Base-by-base conservation (phyloP, 179 eudicot genomes). In the Vitellaria paradoxa region DNA sequence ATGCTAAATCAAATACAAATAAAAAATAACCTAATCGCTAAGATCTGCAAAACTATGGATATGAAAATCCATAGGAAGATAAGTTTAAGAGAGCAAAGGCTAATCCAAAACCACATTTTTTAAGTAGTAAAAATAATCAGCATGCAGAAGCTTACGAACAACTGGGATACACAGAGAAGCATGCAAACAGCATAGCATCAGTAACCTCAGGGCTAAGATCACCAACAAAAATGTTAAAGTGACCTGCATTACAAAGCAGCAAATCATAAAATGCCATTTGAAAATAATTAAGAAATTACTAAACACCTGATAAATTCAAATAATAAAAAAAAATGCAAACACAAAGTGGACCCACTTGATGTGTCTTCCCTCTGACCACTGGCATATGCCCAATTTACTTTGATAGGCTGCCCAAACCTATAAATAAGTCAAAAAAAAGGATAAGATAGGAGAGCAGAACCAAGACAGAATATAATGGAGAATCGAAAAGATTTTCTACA, bases 351-450 rank as follows among this genome's bases (percentile, higher is more conserved):
- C 97, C 77, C 68, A 96, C 99, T 86, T 84, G 97, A 85, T 53
- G 99, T 96, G 81, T 94, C 99, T 82, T 94, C 98, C 84, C 97
- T 88, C 81, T 92, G 97, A 63, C 98, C 93, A 85, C 98, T 91
- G 66, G 97, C 91, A 82, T 94, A 94, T 37, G 99, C 99, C 98
- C 98, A 96, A 77, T 94, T 94, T 73, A 96, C 99, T 88, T 94
- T 94, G 72, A 96, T 94, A 72, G 99, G 99, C 86, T 96, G 99
- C 79, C 98, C 99, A 91, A 96, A 96, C 89, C 99, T 96, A 90
- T 18, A 81, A 24, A 75, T 53, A 71, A 79, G 45, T 42, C 64
- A 42, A 42, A 70, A 68, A 68, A 72, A 66, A 0, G 55, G 9
- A 73, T 67, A 26, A 79, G 57, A 62, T 66, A 63, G 45, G 14